Evolutionary conservation across 164 flowering plant species (phyloP).

Genomic region (Hamamelis virginiana): DNA sequence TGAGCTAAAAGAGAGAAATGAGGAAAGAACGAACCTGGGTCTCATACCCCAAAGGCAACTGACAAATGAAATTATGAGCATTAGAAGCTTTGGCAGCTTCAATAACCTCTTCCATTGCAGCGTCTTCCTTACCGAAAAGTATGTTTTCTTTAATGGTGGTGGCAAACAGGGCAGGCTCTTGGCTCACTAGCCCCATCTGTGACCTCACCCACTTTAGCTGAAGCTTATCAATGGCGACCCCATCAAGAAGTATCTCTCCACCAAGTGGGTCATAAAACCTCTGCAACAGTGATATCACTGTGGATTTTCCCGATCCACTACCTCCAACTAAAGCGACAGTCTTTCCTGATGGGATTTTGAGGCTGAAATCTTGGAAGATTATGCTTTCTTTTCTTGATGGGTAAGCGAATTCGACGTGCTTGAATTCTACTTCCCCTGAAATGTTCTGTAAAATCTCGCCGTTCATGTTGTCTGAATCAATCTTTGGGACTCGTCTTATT

Average conservation of each 20-base stretch:
- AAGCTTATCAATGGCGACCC: slow-evolving; percentile 54
- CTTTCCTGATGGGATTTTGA: slow-evolving; percentile 64
- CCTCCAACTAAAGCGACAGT: slow-evolving; percentile 85
- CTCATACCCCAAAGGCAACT: slow-evolving; percentile 75
- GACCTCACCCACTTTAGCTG: slow-evolving; percentile 87
- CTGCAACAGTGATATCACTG: slow-evolving; percentile 61
- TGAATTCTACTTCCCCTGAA: slow-evolving; percentile 69
- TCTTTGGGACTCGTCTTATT: slow-evolving; percentile 65
- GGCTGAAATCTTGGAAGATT: slow-evolving; percentile 50
- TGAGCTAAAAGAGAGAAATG: neutral
- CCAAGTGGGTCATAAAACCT: slow-evolving; percentile 77
- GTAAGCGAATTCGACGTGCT: slow-evolving; percentile 64
- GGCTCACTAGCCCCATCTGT: slow-evolving; percentile 93
- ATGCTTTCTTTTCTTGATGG: slow-evolving; percentile 67
- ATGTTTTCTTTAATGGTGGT: slow-evolving; percentile 80
- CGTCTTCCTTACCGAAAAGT: slow-evolving; percentile 84
- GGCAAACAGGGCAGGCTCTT: slow-evolving; percentile 87
- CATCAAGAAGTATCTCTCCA: slow-evolving; percentile 72
- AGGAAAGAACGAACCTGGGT: slow-evolving; percentile 56
- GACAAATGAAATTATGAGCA: slow-evolving; percentile 79
- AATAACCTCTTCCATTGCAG: slow-evolving; percentile 58
- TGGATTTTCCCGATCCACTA: slow-evolving; percentile 93
- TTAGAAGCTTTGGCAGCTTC: slow-evolving; percentile 81
- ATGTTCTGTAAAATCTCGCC: slow-evolving; percentile 51
- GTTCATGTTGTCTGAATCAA: slow-evolving; percentile 68